Percentiles rank a stretch among this genome's conserved stretches.
These are phyloP conservation scores for Thielaviopsis populi DNA, from an alignment of 2,329 filamentous ascomycete genomes.

Conservation along the genomic window DNA sequence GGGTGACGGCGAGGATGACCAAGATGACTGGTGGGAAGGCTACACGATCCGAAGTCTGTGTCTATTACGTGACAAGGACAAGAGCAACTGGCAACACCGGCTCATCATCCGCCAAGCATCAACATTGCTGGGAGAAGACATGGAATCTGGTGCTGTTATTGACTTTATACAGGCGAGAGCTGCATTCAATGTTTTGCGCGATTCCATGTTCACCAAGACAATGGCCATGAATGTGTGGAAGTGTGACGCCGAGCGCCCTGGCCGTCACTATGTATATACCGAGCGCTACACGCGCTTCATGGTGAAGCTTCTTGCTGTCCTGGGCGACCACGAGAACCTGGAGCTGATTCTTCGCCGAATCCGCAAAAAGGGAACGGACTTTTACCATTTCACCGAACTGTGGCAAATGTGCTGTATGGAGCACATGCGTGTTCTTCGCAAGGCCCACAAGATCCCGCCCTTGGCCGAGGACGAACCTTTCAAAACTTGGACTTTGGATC, in stretches of 20 bases:
- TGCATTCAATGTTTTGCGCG: conserved; percentile 59
- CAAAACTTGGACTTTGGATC: conserved; percentile 37
- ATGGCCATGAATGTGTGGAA: conserved; percentile 95
- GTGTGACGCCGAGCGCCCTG: conserved; percentile 68
- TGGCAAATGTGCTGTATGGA: conserved; percentile 42
- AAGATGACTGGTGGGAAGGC: conserved; percentile 43
- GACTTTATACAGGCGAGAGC: conserved; percentile 54
- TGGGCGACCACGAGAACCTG: conserved; percentile 59
- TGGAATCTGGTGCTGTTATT: conserved; percentile 23
- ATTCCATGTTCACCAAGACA: conserved; percentile 73
- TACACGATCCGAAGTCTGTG: conserved; percentile 38
- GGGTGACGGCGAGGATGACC: conserved; percentile 31
- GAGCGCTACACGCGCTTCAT: conserved; percentile 76
- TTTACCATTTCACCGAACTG: conserved; percentile 46
- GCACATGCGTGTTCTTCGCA: conserved; percentile 39
- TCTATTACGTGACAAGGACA: conserved; percentile 55
- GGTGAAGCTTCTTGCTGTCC: conserved; percentile 54
- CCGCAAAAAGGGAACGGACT: conserved; percentile 66
- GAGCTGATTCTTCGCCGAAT: conserved; percentile 67
- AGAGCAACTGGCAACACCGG: conserved; percentile 89
- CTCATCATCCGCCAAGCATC: conserved; percentile 61
- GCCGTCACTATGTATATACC: conserved; percentile 84
- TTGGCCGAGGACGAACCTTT: conserved; percentile 38
- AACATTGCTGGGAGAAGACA: conserved; percentile 37
- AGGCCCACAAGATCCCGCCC: conserved; percentile 31